Base-by-base conservation (phyloP, 345 rosid species). In the Euphorbia lathyris region DNA sequence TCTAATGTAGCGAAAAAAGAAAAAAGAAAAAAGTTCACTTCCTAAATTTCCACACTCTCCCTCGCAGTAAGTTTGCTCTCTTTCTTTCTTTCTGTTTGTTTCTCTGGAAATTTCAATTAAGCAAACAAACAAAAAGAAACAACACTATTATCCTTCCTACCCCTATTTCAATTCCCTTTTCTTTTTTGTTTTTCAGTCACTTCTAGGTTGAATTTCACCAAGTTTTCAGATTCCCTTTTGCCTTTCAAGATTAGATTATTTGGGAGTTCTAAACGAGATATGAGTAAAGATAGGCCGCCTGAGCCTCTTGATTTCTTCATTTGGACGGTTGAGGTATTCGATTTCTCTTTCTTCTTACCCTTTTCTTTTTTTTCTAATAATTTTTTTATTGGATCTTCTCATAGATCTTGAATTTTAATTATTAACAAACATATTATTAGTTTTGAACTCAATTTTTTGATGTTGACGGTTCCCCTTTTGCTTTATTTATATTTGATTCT, bases 271-370 rank as follows among this genome's bases (percentile, higher is more conserved):
- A 29, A 30, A 55, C 3, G 17, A 63, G 71, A 64, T 59, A 94
- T 94, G 97, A 91, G 79, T 84, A 90, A 85, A 84, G 93, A 80
- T 42, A 82, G 74, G 67, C 88, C 86, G 0, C 97, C 98, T 0
- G 98, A 94, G 87, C 98, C 97, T 29, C 97, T 94, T 59, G 98
- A 94, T 94, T 94, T 94, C 96, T 94, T 94, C 88, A 91, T 94
- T 78, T 94, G 98, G 98, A 94, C 96, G 75, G 88, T 91, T 63
- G 96, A 94, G 98, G 98, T 93, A 84, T 27, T 56, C 57, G 16
- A 34, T 22, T 6, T 55, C n/a, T n/a, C n/a, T n/a, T n/a, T n/a
- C n/a, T n/a, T n/a, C n/a, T n/a, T n/a, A n/a, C n/a, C n/a, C n/a
- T n/a, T n/a, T n/a, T n/a, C 58, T 20, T 1, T 59, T 23, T 42